Evolutionary conservation across 2,329 filamentous ascomycete genomes (phyloP), one percentile per base, ranked within the genome.

Genomic region (Chrysosphaeria jannelii): DNA sequence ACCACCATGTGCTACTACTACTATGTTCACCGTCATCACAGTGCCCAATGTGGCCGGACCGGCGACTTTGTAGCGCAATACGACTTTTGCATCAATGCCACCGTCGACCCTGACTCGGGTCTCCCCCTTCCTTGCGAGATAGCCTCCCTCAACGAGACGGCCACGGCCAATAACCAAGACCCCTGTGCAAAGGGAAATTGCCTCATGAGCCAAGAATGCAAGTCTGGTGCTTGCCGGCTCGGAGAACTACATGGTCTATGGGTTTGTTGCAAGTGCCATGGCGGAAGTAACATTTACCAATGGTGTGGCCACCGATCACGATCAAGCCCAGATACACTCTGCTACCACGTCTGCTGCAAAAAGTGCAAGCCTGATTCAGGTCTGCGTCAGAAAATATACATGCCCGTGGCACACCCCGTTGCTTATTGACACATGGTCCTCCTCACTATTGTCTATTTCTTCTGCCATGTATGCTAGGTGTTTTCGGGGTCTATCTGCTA

Each of bases 271-370:
- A 41, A 38, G 27, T 59, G 54, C 31, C 34, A 37, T 4, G 41
- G 49, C 5, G 48, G 48, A 5, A 46, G 41, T 5, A 58, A 58
- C 28, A 37, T 40, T 4, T 45, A 45, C 22, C 38, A 41, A 12
- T 49, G 41, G 39, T 57, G 53, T 31, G 36, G 44, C 16, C 47
- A 52, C 28, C 44, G 39, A 25, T 46, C 48, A 43, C 42, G 39
- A 25, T 43, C 41, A 8, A 47, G 48, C 28, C 48, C 51, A 7
- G 47, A 57, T 29, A 50, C 48, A 2, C 48, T 55, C 21, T 59
- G 53, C 35, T 53, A 53, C 29, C 54, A 58, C 28, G 36, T 32
- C n/a, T 45, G 53, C 23, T 59, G 53, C 33, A 35, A 39, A 19
- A 33, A 31, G 4, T 57, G 53, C 28, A 39, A 37, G 21, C 28